Evolutionary conservation across 129 eudicot species (phyloP).

Genomic region (Apium graveolens): DNA sequence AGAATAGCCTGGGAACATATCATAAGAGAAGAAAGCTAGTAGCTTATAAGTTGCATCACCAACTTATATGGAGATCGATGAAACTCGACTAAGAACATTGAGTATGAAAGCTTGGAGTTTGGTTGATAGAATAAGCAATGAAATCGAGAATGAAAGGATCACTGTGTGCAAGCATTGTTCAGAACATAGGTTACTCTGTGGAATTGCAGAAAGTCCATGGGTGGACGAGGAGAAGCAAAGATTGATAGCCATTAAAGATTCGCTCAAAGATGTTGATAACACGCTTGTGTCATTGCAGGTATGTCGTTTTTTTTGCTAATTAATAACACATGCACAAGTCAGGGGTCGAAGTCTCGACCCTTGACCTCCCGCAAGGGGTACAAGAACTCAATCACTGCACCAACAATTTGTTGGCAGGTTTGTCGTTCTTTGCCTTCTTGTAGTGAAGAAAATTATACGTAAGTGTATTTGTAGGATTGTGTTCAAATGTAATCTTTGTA

Average conservation of each 20-base stretch:
- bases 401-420: too few species aligned
- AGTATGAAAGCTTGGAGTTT: constrained; percentile 21
- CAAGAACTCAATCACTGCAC: too few species aligned
- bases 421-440: background rate
- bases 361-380: too few species aligned
- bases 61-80: constrained; percentile 13
- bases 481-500: too few species aligned
- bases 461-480: too few species aligned
- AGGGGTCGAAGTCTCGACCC: too few species aligned
- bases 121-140: constrained; percentile 14
- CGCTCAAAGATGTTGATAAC: constrained; percentile 24
- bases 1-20: background rate
- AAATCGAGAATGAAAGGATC: constrained; percentile 2
- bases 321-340: too few species aligned
- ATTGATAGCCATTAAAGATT: constrained; percentile 24
- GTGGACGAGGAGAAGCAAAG: constrained; percentile 17
- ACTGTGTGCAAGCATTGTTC: constrained; percentile 26
- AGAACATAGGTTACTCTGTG: constrained; percentile 22
- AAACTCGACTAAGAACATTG: constrained; percentile 8
- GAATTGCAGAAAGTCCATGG: constrained; percentile 15
- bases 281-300: constrained; percentile 25
- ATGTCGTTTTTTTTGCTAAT: too few species aligned
- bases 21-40: background rate
- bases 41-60: background rate
- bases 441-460: too few species aligned